Base-by-base conservation (phyloP, 2,329 filamentous ascomycete genomes). In the Decorospora gaudefroyi region DNA sequence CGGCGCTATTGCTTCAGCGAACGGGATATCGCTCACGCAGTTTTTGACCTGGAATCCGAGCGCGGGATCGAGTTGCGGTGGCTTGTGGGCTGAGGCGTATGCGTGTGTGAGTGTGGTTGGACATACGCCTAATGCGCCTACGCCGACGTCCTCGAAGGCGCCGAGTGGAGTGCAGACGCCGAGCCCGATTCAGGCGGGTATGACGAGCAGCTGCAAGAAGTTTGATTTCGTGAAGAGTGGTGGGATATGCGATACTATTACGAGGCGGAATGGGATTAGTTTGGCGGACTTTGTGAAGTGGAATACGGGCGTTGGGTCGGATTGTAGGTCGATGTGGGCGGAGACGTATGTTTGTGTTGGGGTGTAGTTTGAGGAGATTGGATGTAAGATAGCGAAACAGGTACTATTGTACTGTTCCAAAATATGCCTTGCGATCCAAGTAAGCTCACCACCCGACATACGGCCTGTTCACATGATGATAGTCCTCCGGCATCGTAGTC, bases 41-140 rank as follows among this genome's bases (percentile, higher is more conserved):
- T 48, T 57, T 32, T 16, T 44, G 9, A 17, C 28, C 5, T 57
- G 48, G 53, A 57, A 57, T 18, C 43, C 53, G 2, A 16, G 7
- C 0, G 45, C 39, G 11, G 39, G 40, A 4, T 11, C 16, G 5
- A 22, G 13, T 12, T 55, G 49, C 27, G 12, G 13, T 8, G 38
- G 42, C 6, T 38, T 55, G 3, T 47, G 42, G 36, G 40, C 37
- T 12, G 36, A 53, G 6, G 39, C 46, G 2, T 52, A 53, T 15
- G 49, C 42, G 10, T 55, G 49, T 27, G 42, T 54, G 8, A 23
- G 12, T 29, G 43, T 51, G 18, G 39, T 49, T 17, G 48, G 51
- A 13, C 28, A 35, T n/a, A 45, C 46, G 4, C 28, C 45, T 10
- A 36, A 26, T 4, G 21, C 27, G 13, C 17, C 41, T 6, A 42